phyloP scores from a whole-genome alignment of 306 rosid species.

The Ormosia emarginata region DNA sequence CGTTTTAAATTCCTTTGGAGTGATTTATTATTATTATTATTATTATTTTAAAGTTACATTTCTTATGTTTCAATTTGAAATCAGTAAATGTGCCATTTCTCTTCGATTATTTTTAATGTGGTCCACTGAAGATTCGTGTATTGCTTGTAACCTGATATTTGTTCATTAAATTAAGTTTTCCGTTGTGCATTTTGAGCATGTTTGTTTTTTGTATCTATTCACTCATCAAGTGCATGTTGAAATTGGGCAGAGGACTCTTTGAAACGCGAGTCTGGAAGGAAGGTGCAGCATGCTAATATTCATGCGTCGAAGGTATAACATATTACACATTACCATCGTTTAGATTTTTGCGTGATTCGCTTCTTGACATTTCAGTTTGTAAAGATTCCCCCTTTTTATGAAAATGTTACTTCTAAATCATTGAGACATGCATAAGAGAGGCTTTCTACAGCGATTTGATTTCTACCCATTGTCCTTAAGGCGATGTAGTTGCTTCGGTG shows the following conservation, averaged over 20 bases:
- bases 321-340: background rate
- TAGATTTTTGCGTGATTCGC: background rate
- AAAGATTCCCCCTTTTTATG: background rate
- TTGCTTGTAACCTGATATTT: background rate
- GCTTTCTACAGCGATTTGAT: background rate
- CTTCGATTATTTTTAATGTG: background rate
- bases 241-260: slow-evolving; percentile 65
- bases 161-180: background rate
- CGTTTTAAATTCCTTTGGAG: background rate
- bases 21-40: background rate
- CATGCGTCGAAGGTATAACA: slow-evolving; percentile 68
- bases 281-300: slow-evolving; percentile 82
- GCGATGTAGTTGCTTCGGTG: background rate
- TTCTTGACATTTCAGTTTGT: background rate
- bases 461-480: background rate
- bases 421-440: background rate
- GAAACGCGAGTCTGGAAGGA: slow-evolving; percentile 79
- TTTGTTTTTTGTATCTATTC: background rate
- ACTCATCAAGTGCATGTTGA: background rate
- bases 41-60: background rate
- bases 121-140: background rate
- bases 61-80: background rate
- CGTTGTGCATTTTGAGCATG: background rate
- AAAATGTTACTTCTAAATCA: background rate
- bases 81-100: background rate